phyloP scores from a whole-genome alignment of 2,329 filamentous ascomycete species.

The Botrytis tulipae region DNA sequence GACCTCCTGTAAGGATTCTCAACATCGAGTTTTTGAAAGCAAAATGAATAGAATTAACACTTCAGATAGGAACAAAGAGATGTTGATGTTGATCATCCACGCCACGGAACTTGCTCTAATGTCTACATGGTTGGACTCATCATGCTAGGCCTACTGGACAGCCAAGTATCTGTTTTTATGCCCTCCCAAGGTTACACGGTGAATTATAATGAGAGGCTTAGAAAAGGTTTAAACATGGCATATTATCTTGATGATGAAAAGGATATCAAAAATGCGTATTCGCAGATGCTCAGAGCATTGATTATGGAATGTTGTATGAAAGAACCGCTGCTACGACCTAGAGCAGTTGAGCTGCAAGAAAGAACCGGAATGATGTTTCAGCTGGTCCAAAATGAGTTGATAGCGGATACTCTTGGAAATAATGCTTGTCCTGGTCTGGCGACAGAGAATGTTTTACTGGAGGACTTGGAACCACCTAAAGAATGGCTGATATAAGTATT shows the following conservation, averaged over 20 bases:
- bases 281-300: not conserved
- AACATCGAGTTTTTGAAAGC: not conserved
- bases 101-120: not conserved
- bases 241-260: not conserved
- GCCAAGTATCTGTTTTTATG: not conserved
- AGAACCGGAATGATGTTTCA: not conserved
- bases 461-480: not conserved
- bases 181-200: not conserved
- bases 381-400: no score
- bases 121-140: not conserved
- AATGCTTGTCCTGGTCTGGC: not conserved
- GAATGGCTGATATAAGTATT: not conserved
- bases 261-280: not conserved
- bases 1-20: not conserved
- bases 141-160: not conserved
- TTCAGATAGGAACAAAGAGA: not conserved
- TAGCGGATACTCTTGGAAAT: not conserved
- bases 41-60: not conserved
- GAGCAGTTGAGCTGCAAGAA: not conserved
- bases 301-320: constrained; percentile 4
- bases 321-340: not conserved
- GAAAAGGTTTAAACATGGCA: not conserved
- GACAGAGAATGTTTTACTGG: not conserved
- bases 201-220: not conserved
- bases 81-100: not conserved